Percentiles rank a stretch among this genome's conserved stretches.
These are phyloP conservation scores for Ochetophila trinervis DNA, from an alignment of 306 rosid genomes.

Conservation along the genomic window DNA sequence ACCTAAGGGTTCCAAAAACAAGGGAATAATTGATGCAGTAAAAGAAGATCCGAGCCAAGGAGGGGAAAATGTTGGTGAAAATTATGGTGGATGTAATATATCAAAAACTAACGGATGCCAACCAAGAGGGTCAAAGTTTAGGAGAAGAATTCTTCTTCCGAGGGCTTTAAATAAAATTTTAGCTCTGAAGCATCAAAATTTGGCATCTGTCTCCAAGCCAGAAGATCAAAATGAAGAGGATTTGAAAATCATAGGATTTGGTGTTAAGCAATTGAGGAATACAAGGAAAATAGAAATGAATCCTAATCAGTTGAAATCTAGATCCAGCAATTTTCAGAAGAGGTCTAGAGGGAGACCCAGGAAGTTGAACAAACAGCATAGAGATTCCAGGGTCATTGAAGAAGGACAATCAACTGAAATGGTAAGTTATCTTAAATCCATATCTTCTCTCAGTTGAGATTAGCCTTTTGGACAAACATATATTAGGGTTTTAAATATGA, in stretches of 20 bases:
- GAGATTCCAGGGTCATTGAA: constrained; percentile 16
- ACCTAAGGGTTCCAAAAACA: constrained; percentile 17
- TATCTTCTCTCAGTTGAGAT: background rate
- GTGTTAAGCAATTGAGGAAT: constrained; percentile 11
- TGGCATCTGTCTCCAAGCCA: constrained; percentile 11
- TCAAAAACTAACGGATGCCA: constrained; percentile 13
- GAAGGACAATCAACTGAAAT: constrained; percentile 23
- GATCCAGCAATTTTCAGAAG: constrained; percentile 11
- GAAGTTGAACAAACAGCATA: constrained; percentile 11
- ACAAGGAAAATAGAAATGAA: constrained; percentile 4
- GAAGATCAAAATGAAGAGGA: constrained; percentile 23
- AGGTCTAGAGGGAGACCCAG: constrained; percentile 37
- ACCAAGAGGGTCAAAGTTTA: constrained; percentile 15
- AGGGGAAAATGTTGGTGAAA: background rate
- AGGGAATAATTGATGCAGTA: constrained; percentile 15
- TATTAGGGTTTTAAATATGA: background rate
- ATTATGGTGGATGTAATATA: background rate
- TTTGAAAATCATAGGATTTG: constrained; percentile 12
- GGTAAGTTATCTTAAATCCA: constrained; percentile 31
- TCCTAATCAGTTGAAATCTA: too few relatives aligned
- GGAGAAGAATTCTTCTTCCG: constrained; percentile 17
- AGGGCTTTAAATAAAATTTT: constrained; percentile 23
- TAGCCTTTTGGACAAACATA: background rate
- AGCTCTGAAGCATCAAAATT: constrained; percentile 21
- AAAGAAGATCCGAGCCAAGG: constrained; percentile 10